A percentile compares a stretch with the other conserved stretches of the same genome.
Conservation (phyloP, 257 asterid species). For the Salvia splendens region DNA sequence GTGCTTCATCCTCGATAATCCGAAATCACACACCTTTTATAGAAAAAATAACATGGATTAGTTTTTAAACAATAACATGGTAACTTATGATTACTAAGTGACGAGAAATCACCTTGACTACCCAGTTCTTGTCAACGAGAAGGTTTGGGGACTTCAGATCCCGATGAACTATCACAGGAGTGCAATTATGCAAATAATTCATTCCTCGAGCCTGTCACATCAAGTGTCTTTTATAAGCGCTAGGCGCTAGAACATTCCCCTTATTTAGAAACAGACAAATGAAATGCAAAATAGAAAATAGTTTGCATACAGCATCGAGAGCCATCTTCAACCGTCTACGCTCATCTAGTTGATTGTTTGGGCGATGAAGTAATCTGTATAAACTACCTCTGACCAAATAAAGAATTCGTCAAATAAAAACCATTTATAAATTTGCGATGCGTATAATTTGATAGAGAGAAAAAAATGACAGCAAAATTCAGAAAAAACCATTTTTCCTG, state of each 20-base stretch:
- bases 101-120: conserved; percentile 70
- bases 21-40: conserved; percentile 84
- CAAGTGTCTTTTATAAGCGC: conserved; percentile 27
- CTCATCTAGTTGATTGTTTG: conserved; percentile 88
- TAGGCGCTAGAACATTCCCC: conserved; percentile 7
- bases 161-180: conserved; percentile 91
- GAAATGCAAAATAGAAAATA: conserved; percentile 16
- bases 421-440: conserved; percentile 5
- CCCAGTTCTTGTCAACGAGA: conserved; percentile 97
- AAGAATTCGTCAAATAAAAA: conserved; percentile 33
- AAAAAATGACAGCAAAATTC: conserved; percentile 13
- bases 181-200: conserved; percentile 94
- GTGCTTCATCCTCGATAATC: conserved; percentile 87
- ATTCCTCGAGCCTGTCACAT: conserved; percentile 85
- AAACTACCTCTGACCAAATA: conserved; percentile 81
- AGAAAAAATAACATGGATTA: conserved; percentile 29
- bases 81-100: conserved; percentile 27
- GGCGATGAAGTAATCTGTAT: conserved; percentile 90
- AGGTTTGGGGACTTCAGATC: conserved; percentile 98
- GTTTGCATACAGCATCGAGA: conserved; percentile 81
- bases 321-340: conserved; percentile 95
- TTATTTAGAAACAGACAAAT: conserved; percentile 28
- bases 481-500: neutral
- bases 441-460: conserved; percentile 11
- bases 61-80: conserved; percentile 24